Evolutionary conservation across 164 flowering plant genomes (phyloP), one percentile per base, ranked within the genome.

Genomic region (Piper betle): DNA sequence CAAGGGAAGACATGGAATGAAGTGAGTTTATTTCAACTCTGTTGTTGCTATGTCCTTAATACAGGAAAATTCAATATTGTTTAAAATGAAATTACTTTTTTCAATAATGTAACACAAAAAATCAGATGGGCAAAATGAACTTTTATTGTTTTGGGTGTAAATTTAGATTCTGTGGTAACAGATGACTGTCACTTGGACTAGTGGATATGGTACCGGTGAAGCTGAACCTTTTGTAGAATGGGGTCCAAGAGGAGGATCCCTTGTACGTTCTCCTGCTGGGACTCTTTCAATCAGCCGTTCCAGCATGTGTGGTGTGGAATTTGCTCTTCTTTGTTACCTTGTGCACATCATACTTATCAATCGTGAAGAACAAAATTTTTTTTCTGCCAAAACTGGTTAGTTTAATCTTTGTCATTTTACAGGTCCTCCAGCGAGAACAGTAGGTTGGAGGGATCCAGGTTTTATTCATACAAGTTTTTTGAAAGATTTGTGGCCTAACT

Each of bases 381-480:
- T 43, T 64, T 39, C 6, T 37, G 3, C n/a, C 33, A 56, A 42
- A 42, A 42, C 33, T 25, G 33, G 33, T 25, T 25, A 25, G 33
- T 25, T 39, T 19, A 39, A 16, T 33, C 11, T 55, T 0, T 55
- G 16, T 19, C 16, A 20, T 55, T 55, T 11, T 69, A 64, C 84
- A 88, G 96, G 89, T 71, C 81, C 96, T 68, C 98, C 98, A 18
- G 98, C 98, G 62, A 75, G 89, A 67, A 87, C 98, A 37, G 85
- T 88, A 16, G 98, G 98, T 46, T 92, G 98, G 96, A 88, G 98
- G 65, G 96, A 92, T 74, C 95, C 98, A 67, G 98, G 98, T 48
- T 88, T 73, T 69, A 87, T 92, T 53, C 98, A 92, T 66, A 87
- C 95, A 13, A 73, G 88, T 72, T 85, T 83, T 65, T 65, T 92